Percentiles rank a stretch among this genome's conserved stretches.
Evolutionary conservation across 148 eudicot species (phyloP).

Genomic region (Silene latifolia): DNA sequence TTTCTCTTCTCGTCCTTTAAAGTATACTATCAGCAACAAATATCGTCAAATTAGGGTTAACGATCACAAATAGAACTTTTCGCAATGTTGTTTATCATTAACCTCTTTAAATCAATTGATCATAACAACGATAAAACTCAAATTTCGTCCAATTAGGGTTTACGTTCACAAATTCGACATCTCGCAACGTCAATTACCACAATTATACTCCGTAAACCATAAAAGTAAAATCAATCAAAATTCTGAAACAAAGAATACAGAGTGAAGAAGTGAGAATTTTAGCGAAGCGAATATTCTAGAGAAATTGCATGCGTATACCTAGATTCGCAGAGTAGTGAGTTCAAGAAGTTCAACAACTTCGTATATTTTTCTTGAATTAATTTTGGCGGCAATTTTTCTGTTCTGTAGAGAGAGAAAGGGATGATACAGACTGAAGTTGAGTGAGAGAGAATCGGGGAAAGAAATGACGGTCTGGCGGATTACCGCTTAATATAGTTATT

Average conservation of each 20-base stretch:
- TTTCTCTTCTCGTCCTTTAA: slow-evolving; percentile 19
- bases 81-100: not conserved
- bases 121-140: not conserved
- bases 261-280: too few relatives aligned
- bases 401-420: slow-evolving; percentile 2
- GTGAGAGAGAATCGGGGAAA: not conserved
- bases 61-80: not conserved
- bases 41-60: slow-evolving; percentile 24
- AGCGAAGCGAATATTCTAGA: too few relatives aligned
- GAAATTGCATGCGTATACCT: too few relatives aligned
- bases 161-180: too few relatives aligned
- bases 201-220: too few relatives aligned
- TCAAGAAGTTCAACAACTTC: not conserved
- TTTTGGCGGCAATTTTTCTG: not conserved
- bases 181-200: too few relatives aligned
- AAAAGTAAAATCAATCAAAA: too few relatives aligned
- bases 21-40: slow-evolving; percentile 7
- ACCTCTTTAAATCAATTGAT: not conserved
- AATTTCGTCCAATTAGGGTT: not conserved
- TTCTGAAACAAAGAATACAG: too few relatives aligned
- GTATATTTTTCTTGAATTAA: not conserved
- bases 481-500: too few relatives aligned
- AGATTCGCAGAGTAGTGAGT: not conserved
- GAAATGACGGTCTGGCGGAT: too few relatives aligned
- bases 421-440: slow-evolving; percentile 4